Evolutionary conservation across 352 stramenopile species (phyloP).

Genomic region (Phytopythium aichiense): DNA sequence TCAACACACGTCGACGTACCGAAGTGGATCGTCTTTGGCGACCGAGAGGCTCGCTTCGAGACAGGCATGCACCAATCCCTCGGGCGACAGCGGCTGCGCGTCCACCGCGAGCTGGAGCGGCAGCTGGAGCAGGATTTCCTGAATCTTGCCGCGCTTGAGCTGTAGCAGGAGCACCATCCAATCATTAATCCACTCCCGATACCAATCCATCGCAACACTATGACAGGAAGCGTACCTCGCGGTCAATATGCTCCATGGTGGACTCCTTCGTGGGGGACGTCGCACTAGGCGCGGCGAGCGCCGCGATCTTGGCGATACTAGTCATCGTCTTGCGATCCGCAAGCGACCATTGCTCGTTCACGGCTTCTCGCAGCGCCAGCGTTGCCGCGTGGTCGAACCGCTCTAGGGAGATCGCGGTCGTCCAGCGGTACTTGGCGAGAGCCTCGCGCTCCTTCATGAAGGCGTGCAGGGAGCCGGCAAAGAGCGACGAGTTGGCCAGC

Average conservation of each 20-base stretch:
- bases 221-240: constrained; percentile 36
- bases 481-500: constrained; percentile 55
- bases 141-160: constrained; percentile 50
- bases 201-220: background rate
- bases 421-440: constrained; percentile 56
- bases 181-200: background rate
- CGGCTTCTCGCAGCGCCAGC: constrained; percentile 51
- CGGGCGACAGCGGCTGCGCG: constrained; percentile 28
- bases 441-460: constrained; percentile 62
- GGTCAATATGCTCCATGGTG: constrained; percentile 48
- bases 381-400: constrained; percentile 57
- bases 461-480: constrained; percentile 46
- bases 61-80: constrained; percentile 45
- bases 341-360: constrained; percentile 45
- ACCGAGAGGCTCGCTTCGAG: constrained; percentile 41
- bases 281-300: constrained; percentile 42
- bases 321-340: constrained; percentile 68
- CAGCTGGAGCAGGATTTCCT: constrained; percentile 59
- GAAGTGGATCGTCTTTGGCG: constrained; percentile 45
- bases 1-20: constrained; percentile 19
- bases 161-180: constrained; percentile 13
- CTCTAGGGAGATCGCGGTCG: constrained; percentile 60
- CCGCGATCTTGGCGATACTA: constrained; percentile 79
- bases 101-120: constrained; percentile 36
- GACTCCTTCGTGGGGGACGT: constrained; percentile 20